These are phyloP conservation scores for Tritrichomonas musculus DNA, from an alignment of 208 protist genomes.

Conservation along the genomic window DNA sequence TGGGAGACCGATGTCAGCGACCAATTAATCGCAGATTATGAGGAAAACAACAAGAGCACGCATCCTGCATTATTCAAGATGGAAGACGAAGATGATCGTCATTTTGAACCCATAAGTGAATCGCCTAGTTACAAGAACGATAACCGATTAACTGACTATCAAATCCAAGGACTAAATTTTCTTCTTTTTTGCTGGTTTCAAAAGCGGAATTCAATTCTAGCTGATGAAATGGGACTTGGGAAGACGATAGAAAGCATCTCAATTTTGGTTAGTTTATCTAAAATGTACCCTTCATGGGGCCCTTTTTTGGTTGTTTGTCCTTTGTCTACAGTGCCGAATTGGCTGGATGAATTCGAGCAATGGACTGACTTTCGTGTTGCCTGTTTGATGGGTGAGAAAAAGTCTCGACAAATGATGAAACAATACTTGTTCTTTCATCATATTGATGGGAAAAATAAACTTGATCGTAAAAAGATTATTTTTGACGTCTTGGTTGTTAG, in stretches of 20 bases:
- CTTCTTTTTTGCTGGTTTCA: conserved; percentile 45
- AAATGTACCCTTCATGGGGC: conserved; percentile 43
- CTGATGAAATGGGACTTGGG: conserved; percentile 56
- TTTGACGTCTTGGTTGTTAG: conserved; percentile 56
- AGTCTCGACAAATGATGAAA: conserved; percentile 38
- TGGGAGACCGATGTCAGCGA: conserved; percentile 48
- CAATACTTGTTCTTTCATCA: conserved; percentile 38
- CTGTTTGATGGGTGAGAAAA: conserved; percentile 54
- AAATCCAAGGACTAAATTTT: conserved; percentile 56
- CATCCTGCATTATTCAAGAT: neutral
- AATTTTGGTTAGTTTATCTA: conserved; percentile 35
- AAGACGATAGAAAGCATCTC: conserved; percentile 49
- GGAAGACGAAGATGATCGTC: neutral
- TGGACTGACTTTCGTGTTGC: conserved; percentile 65
- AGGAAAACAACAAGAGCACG: no score
- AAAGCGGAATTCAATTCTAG: conserved; percentile 45
- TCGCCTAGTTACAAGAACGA: conserved; percentile 43
- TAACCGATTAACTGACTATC: conserved; percentile 47
- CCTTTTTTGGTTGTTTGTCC: conserved; percentile 65
- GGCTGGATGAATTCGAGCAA: conserved; percentile 59
- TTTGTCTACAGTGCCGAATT: conserved; percentile 51
- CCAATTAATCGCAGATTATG: neutral
- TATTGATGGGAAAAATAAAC: neutral
- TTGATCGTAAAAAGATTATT: conserved; percentile 23
- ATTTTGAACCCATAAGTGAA: neutral